Evolutionary conservation across 2,329 filamentous ascomycete genomes (phyloP).

Genomic region (Penicillium sp.): DNA sequence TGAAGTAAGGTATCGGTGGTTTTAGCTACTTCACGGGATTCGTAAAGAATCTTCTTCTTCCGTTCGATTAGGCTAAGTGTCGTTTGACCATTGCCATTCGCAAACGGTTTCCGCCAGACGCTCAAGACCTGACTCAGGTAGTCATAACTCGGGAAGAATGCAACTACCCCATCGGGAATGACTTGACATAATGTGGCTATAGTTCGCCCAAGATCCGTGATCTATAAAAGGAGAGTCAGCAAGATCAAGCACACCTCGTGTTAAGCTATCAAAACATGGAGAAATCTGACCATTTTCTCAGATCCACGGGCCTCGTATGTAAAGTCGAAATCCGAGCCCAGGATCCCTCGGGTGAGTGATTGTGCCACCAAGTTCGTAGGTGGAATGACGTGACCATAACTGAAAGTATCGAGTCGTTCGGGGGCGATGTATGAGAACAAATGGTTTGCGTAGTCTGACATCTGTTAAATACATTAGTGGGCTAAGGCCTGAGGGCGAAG

Average conservation of each 20-base stretch:
- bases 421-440: slow-evolving; percentile 73
- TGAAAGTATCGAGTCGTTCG: slow-evolving; percentile 71
- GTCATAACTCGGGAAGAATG: slow-evolving; percentile 94
- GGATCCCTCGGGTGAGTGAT: slow-evolving; percentile 58
- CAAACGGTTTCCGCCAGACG: slow-evolving; percentile 56
- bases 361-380: slow-evolving; percentile 75
- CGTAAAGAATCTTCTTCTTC: slow-evolving; percentile 53
- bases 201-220: slow-evolving; percentile 70
- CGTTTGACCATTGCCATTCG: slow-evolving; percentile 27
- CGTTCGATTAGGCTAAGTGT: slow-evolving; percentile 33
- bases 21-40: slow-evolving; percentile 45
- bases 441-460: slow-evolving; percentile 83
- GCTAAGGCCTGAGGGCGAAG: background rate
- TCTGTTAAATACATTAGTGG: slow-evolving; percentile 44
- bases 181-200: slow-evolving; percentile 69
- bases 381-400: slow-evolving; percentile 93
- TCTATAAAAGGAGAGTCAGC: slow-evolving; percentile 34
- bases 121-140: slow-evolving; percentile 75
- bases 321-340: slow-evolving; percentile 70
- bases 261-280: background rate
- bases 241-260: background rate
- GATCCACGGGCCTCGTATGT: slow-evolving; percentile 76
- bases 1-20: slow-evolving; percentile 68
- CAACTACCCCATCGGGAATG: slow-evolving; percentile 85
- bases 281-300: slow-evolving; percentile 55